phyloP scores from a whole-genome alignment of 192 early-diverging fungal genomes.

The Geosiphon pyriformis region DNA sequence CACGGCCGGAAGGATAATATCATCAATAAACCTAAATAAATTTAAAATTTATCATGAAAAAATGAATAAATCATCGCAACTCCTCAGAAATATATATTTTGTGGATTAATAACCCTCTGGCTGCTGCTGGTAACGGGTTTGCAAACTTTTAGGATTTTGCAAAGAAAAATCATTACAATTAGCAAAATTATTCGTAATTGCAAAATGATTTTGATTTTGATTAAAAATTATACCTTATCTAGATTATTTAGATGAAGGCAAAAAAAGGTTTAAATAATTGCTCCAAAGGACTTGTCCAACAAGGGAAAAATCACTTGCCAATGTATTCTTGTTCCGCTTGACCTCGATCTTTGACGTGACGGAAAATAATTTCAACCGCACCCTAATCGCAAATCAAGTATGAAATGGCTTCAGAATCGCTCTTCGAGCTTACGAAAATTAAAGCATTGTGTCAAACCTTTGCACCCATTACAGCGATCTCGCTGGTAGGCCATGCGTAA shows the following conservation, averaged over 20 bases:
- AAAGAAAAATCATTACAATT: no score
- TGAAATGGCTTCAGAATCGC: not conserved
- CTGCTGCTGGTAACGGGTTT: constrained; percentile 90
- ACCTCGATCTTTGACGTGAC: constrained; percentile 54
- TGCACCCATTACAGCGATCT: constrained; percentile 95
- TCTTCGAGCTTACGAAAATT: not conserved
- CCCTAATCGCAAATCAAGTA: constrained; percentile 44
- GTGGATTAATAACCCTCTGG: constrained; percentile 63
- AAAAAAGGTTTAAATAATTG: no score
- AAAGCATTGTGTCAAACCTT: not conserved
- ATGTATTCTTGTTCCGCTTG: constrained; percentile 84
- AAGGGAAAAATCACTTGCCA: constrained; percentile 40
- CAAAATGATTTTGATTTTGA: no score
- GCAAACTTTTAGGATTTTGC: constrained; percentile 59
- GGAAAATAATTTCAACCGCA: constrained; percentile 95
- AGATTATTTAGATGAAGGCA: no score
- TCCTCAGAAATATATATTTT: not conserved
- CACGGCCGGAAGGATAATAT: constrained; percentile 60
- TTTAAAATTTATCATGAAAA: not conserved
- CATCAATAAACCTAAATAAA: constrained; percentile 40
- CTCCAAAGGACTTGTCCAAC: no score
- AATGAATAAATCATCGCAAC: not conserved
- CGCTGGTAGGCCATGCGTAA: constrained; percentile 93
- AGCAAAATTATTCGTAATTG: no score
- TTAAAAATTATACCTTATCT: no score